Evolutionary conservation across 352 stramenopile genomes (phyloP).

Genomic region (Globisporangium cederbergense): DNA sequence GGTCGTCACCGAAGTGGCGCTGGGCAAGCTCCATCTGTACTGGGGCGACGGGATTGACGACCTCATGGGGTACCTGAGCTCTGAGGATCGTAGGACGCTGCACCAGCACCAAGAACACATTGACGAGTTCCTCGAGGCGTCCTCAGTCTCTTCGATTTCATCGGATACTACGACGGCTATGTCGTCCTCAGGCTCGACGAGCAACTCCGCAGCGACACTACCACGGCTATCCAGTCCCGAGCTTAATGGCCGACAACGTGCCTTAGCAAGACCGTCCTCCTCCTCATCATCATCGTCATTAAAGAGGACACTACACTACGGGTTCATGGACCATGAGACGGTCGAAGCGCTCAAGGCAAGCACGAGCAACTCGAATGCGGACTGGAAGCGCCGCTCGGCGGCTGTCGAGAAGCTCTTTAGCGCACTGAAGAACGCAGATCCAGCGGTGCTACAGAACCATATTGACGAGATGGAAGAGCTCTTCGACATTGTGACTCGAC

Average conservation of each 20-base stretch:
- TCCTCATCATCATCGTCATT: neutral
- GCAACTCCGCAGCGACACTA: neutral
- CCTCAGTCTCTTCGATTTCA: constrained; percentile 5
- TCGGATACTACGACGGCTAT: neutral
- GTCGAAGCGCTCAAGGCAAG: constrained; percentile 29
- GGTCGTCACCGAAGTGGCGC: constrained; percentile 55
- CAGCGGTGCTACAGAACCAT: constrained; percentile 12
- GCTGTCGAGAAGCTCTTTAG: constrained; percentile 59
- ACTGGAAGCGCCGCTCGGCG: constrained; percentile 64
- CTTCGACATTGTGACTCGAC: constrained; percentile 39
- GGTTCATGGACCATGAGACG: constrained; percentile 42
- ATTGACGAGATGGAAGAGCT: constrained; percentile 31
- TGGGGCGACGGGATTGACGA: constrained; percentile 44
- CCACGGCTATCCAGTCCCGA: neutral
- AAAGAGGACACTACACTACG: constrained; percentile 28
- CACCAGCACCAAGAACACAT: constrained; percentile 45
- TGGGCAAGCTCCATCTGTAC: constrained; percentile 62
- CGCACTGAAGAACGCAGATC: constrained; percentile 31
- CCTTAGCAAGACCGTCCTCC: neutral
- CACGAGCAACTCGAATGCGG: constrained; percentile 58
- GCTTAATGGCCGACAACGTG: neutral
- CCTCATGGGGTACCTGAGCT: constrained; percentile 53
- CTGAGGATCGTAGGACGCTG: constrained; percentile 58
- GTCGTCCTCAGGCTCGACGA: neutral
- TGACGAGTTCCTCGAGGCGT: constrained; percentile 39